Conservation (phyloP, 2,329 filamentous ascomycete genomes). For the Colletotrichum kahawae region DNA sequence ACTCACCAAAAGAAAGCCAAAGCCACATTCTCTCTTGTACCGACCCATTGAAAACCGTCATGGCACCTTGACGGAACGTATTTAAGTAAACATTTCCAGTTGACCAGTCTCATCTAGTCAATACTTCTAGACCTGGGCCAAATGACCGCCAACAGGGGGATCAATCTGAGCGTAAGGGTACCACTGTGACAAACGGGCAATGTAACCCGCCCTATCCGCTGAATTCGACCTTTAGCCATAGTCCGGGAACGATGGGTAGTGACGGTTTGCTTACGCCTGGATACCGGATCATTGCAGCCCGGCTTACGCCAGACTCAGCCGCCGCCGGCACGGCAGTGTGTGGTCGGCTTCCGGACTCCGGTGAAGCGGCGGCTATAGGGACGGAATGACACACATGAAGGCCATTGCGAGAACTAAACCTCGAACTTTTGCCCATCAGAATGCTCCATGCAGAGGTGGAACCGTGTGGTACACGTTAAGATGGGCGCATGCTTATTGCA, state of each 20-base stretch:
- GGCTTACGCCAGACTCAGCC: not conserved
- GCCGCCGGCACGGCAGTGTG: not conserved
- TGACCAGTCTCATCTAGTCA: not conserved
- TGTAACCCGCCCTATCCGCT: not conserved
- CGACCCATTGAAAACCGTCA: not conserved
- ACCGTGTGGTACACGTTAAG: too few species aligned
- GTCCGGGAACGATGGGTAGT: not conserved
- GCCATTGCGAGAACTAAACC: too few species aligned
- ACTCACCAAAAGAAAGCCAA: not conserved
- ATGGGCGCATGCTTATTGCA: too few species aligned
- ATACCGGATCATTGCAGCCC: not conserved
- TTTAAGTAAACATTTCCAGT: not conserved
- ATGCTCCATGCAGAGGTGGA: too few species aligned
- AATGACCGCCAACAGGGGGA: not conserved
- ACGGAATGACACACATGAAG: too few species aligned
- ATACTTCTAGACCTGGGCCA: not conserved
- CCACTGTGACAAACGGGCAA: not conserved
- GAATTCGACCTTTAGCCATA: not conserved
- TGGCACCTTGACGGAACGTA: fast-evolving
- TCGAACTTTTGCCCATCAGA: too few species aligned
- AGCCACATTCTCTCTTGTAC: too few species aligned
- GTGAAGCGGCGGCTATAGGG: too few species aligned
- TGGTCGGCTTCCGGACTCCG: too few species aligned
- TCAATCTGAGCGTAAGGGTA: not conserved
- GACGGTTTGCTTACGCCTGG: fast-evolving